phyloP scores from a whole-genome alignment of 345 rosid species.

The Toxicodendron radicans region DNA sequence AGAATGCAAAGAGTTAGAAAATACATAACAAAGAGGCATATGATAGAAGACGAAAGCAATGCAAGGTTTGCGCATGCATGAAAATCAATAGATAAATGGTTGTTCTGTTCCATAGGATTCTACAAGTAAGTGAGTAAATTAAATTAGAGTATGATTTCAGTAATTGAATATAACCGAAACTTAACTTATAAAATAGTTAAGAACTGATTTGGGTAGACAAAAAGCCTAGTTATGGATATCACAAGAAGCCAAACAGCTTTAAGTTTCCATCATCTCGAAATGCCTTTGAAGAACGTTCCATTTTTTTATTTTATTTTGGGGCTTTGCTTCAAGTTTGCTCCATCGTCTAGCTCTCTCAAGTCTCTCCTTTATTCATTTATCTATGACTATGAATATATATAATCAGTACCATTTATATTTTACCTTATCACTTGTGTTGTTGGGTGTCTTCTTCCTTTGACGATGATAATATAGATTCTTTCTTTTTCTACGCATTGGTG shows the following conservation, averaged over 20 bases:
- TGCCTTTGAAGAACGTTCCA: constrained; percentile 55
- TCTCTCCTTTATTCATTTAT: constrained; percentile 1
- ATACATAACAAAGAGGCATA: no score
- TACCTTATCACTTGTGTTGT: background rate
- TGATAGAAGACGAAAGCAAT: no score
- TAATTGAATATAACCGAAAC: background rate
- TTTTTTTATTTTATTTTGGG: constrained; percentile 22
- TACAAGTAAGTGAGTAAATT: constrained; percentile 16
- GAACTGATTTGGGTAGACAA: constrained; percentile 24
- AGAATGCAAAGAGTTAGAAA: no score
- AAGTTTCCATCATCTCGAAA: constrained; percentile 29
- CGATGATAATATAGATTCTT: constrained; percentile 24
- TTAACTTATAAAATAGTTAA: background rate
- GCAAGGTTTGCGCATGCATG: background rate
- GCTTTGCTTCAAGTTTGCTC: constrained; percentile 44
- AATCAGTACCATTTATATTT: background rate
- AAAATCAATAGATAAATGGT: background rate
- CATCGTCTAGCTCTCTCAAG: constrained; percentile 25
- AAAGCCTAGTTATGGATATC: constrained; percentile 18
- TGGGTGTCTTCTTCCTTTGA: constrained; percentile 28
- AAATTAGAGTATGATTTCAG: constrained; percentile 7
- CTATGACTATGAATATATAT: background rate
- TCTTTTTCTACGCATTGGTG: constrained; percentile 37
- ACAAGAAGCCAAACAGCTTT: constrained; percentile 39
- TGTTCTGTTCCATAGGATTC: constrained; percentile 17